These are phyloP conservation scores for Aotearoamyces nothofagi DNA, from an alignment of 2,329 filamentous ascomycete species.

Conservation along the genomic window DNA sequence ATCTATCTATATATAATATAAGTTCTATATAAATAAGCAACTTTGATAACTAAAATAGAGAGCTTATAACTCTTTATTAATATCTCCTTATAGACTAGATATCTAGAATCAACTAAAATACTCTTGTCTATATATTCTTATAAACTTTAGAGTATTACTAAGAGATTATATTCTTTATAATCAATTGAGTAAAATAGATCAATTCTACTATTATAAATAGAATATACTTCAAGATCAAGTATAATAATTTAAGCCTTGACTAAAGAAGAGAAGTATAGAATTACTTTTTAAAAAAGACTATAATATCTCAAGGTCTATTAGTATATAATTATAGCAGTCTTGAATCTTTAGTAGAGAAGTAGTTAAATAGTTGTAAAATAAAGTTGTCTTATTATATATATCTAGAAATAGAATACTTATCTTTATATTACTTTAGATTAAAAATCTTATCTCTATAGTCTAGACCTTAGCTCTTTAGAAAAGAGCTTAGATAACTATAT, in stretches of 20 bases:
- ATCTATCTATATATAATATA: too few species aligned
- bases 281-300: constrained; percentile 2
- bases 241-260: constrained; percentile 14
- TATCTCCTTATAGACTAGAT: too few species aligned
- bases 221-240: constrained; percentile 20
- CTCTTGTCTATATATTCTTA: constrained; percentile 15
- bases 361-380: constrained; percentile 6
- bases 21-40: too few species aligned
- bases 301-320: constrained; percentile 1
- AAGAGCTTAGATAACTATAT: constrained; percentile 1
- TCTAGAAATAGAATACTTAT: constrained; percentile 5
- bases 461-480: constrained; percentile 5
- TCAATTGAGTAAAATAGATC: constrained; percentile 13
- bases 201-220: constrained; percentile 5
- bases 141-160: constrained; percentile 19
- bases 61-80: too few species aligned
- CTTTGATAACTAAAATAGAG: too few species aligned
- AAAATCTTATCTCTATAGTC: constrained; percentile 6
- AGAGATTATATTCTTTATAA: constrained; percentile 20
- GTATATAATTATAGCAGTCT: constrained; percentile 5
- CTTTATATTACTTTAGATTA: constrained; percentile 6
- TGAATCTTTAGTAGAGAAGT: constrained; percentile 5
- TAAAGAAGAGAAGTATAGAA: constrained; percentile 20
- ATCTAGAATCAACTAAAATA: constrained; percentile 1
- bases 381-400: constrained; percentile 5